phyloP scores from a whole-genome alignment of 1,284 basidiomycete genomes.

The Schizophyllum amplum region DNA sequence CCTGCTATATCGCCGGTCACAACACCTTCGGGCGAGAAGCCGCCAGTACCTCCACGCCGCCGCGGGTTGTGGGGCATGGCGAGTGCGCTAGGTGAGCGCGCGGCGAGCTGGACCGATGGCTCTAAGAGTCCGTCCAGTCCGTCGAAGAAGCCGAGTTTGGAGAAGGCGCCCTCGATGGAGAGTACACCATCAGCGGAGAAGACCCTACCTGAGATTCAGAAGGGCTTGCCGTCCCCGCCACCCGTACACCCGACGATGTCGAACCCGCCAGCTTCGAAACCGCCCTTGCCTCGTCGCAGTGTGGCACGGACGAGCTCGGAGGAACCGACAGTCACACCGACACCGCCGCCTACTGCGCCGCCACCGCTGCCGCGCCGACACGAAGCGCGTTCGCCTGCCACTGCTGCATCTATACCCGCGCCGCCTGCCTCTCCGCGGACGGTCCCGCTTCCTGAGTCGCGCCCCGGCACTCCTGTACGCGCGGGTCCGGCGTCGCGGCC shows the following conservation, averaged over 20 bases:
- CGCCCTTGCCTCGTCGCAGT: constrained; percentile 24
- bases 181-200: constrained; percentile 7
- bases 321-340: constrained; percentile 8
- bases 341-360: background rate
- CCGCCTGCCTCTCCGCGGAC: constrained; percentile 13
- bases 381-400: constrained; percentile 7
- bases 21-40: constrained; percentile 23
- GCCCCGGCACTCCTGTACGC: constrained; percentile 28
- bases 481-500: constrained; percentile 6
- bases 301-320: constrained; percentile 23
- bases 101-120: constrained; percentile 37
- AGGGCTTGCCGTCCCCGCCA: constrained; percentile 25
- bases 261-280: constrained; percentile 18
- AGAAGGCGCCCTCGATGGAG: background rate
- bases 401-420: background rate
- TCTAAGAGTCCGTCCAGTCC: constrained; percentile 22
- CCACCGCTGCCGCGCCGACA: constrained; percentile 6
- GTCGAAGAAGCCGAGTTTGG: constrained; percentile 14
- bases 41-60: constrained; percentile 43
- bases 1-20: constrained; percentile 22
- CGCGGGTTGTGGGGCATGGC: constrained; percentile 52
- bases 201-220: constrained; percentile 15
- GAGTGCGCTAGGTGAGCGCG: constrained; percentile 43
- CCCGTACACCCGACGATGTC: constrained; percentile 27
- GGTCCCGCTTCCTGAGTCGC: constrained; percentile 38